Conservation (phyloP, 257 asterid species). For the Anisodus tanguticus region DNA sequence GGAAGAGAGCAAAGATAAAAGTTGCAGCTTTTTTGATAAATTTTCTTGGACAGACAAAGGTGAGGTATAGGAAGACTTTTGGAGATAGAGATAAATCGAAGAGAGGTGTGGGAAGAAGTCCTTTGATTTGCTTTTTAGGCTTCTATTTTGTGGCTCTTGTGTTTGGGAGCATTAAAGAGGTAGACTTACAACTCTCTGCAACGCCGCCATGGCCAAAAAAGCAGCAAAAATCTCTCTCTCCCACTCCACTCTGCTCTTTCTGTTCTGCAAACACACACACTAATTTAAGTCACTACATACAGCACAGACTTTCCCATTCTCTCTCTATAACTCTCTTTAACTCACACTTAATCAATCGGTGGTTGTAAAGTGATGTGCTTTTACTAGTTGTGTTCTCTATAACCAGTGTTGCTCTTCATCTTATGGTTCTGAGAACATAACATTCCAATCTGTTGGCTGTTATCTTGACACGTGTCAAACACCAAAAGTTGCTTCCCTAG, state of each 20-base stretch:
- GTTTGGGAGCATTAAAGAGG: constrained; percentile 57
- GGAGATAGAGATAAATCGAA: constrained; percentile 39
- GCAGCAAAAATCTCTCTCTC: constrained; percentile 44
- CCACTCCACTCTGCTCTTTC: not conserved
- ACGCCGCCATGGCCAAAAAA: constrained; percentile 90
- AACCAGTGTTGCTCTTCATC: not conserved
- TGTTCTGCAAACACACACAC: constrained; percentile 31
- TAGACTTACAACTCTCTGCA: constrained; percentile 82
- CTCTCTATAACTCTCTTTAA: not conserved
- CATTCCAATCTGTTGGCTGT: constrained; percentile 32
- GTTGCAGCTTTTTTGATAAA: constrained; percentile 46
- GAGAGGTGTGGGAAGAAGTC: constrained; percentile 2
- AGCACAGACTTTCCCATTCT: not conserved
- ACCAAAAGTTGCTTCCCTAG: constrained; percentile 58
- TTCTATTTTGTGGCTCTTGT: constrained; percentile 57
- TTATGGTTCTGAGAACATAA: not conserved
- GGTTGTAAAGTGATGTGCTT: constrained; percentile 15
- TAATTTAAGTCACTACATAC: constrained; percentile 33
- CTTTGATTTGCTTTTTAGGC: constrained; percentile 34
- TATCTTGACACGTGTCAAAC: constrained; percentile 48
- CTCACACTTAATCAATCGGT: not conserved
- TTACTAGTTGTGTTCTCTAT: not conserved
- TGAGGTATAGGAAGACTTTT: constrained; percentile 44
- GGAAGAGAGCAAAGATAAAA: constrained; percentile 14
- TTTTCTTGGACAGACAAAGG: constrained; percentile 43